Base-by-base conservation (phyloP, 164 flowering plant genomes). In the Buxus sempervirens region DNA sequence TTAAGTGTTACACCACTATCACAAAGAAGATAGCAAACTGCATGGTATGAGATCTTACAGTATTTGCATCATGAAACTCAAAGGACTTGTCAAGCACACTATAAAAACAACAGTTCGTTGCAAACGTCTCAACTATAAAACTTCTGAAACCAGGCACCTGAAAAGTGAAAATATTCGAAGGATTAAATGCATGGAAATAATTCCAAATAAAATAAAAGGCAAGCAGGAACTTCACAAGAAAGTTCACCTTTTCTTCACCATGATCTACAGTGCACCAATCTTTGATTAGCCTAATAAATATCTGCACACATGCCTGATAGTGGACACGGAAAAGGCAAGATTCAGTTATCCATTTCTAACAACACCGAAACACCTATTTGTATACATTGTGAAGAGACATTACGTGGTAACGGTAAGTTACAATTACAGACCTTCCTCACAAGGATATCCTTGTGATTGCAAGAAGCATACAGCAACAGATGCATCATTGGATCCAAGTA, bases 81-180 rank as follows among this genome's bases (percentile, higher is more conserved):
- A 96, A 93, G 24, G 98, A 88, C 75, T 82, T 90, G 82, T 93
- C 99, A n/a, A 96, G 90, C 67, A 93, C 96, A 72, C 99, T 93
- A 75, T 90, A 84, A 63, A 96, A 79, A 76, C 99, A 96, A 78
- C 99, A 96, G 69, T 85, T 80, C 41, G 81, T 80, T 36, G 98
- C 98, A 68, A 96, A 96, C 36, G 75, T 70, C 79, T 91, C 92
- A 20, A 90, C 76, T 41, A 93, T 76, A 71, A 90, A 96, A 54
- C 67, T 86, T 67, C 73, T 86, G 82, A 96, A 96, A 72, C 99
- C 99, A 67, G 92, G 98, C 20, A 96, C 95, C 99, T 96, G 77
- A 54, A 67, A 32, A n/a, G n/a, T n/a, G n/a, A n/a, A n/a, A 74
- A 55, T 63, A 9, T 65, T 57, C 16, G 13, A 42, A 45, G 54